A percentile compares a stretch with the other conserved stretches of the same genome.
phyloP scores from a whole-genome alignment of 371 early-diverging fungal genomes.

The Circinella umbellata region DNA sequence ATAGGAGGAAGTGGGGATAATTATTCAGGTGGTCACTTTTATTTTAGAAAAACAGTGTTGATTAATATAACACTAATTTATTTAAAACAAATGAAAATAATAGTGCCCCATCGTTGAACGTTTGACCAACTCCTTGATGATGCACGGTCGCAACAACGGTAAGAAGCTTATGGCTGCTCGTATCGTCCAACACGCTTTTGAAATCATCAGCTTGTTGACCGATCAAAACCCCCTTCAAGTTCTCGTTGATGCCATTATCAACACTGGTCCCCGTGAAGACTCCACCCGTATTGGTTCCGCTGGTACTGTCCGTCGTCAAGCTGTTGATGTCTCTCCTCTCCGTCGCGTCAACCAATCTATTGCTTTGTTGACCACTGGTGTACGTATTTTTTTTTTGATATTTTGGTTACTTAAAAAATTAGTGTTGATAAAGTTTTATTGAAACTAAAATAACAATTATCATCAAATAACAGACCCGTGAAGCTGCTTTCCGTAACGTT shows the following conservation, averaged over 20 bases:
- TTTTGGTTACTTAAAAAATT: neutral
- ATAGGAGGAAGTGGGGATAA: neutral
- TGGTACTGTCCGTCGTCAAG: conserved; percentile 99
- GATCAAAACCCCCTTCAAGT: conserved; percentile 99
- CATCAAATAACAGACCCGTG: conserved; percentile 24
- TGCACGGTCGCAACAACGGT: conserved; percentile 99
- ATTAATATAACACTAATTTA: too few species aligned
- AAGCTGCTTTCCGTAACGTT: conserved; percentile 48
- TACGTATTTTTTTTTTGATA: conserved; percentile 28
- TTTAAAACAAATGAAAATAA: neutral
- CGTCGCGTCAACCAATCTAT: conserved; percentile 99
- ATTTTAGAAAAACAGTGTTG: too few species aligned
- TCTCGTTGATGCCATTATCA: conserved; percentile 99
- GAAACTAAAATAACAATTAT: too few species aligned
- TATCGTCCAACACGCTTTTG: conserved; percentile 99
- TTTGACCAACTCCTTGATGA: conserved; percentile 99
- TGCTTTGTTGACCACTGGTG: conserved; percentile 95
- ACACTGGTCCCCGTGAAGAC: conserved; percentile 99
- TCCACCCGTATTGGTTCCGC: conserved; percentile 99
- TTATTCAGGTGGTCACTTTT: too few species aligned
- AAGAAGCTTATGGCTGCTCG: conserved; percentile 99
- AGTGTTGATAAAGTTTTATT: neutral
- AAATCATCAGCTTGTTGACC: conserved; percentile 99
- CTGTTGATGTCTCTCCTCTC: conserved; percentile 99
- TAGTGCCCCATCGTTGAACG: conserved; percentile 99